phyloP scores from a whole-genome alignment of 352 stramenopile genomes.

The Pythium apleroticum region DNA sequence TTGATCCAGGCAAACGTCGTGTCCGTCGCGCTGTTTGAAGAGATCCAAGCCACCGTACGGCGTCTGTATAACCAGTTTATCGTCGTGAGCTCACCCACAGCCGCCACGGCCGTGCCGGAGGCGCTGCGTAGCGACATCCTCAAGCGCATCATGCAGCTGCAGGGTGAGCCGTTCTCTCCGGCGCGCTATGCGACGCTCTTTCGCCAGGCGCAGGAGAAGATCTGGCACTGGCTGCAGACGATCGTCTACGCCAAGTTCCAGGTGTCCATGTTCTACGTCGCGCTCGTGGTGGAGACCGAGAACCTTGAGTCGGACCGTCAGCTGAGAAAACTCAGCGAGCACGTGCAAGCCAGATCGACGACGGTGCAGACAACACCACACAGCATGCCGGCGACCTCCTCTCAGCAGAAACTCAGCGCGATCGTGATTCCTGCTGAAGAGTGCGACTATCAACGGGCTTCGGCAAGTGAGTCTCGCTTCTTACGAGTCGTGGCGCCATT shows the following conservation, averaged over 20 bases:
- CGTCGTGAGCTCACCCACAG: slow-evolving; percentile 34
- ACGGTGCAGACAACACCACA: not conserved
- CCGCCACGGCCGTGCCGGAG: slow-evolving; percentile 46
- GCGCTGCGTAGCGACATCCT: slow-evolving; percentile 57
- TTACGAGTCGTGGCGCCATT: slow-evolving; percentile 15
- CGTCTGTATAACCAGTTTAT: slow-evolving; percentile 68
- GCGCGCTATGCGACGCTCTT: slow-evolving; percentile 69
- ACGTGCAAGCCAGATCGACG: slow-evolving; percentile 32
- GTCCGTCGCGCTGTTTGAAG: slow-evolving; percentile 71
- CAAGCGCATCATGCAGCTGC: slow-evolving; percentile 64
- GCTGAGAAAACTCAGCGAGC: slow-evolving; percentile 60
- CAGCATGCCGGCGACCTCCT: not conserved
- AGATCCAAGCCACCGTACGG: slow-evolving; percentile 64
- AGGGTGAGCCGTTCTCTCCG: slow-evolving; percentile 75
- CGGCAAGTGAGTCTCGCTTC: not conserved
- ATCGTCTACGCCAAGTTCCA: slow-evolving; percentile 66
- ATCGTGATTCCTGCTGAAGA: slow-evolving; percentile 28
- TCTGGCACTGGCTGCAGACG: slow-evolving; percentile 69
- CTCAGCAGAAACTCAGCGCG: slow-evolving; percentile 33
- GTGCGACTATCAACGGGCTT: not conserved
- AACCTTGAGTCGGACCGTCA: slow-evolving; percentile 65
- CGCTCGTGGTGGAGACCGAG: slow-evolving; percentile 68
- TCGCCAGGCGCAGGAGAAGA: slow-evolving; percentile 63
- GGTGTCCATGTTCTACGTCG: slow-evolving; percentile 60
- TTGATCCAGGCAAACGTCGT: slow-evolving; percentile 62